These are phyloP conservation scores for Lactarius hatsudake DNA, from an alignment of 768 basidiomycete genomes.

Conservation along the genomic window DNA sequence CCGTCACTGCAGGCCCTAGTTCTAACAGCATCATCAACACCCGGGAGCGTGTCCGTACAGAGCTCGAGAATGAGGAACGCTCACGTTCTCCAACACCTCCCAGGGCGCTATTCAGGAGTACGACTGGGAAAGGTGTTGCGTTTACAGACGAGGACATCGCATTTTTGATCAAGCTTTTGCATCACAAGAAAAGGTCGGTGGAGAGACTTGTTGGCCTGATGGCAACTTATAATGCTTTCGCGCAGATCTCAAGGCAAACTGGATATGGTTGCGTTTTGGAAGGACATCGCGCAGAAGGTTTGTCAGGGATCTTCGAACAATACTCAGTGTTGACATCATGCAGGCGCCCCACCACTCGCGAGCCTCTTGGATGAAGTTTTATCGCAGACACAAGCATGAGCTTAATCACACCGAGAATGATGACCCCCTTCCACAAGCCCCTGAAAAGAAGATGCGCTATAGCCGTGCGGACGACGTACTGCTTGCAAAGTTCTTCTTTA, in stretches of 20 bases:
- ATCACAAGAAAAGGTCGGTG: constrained; percentile 62
- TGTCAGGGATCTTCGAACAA: constrained; percentile 21
- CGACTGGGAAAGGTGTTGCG: constrained; percentile 86
- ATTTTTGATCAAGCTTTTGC: constrained; percentile 74
- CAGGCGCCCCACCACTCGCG: constrained; percentile 88
- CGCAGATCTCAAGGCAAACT: constrained; percentile 54
- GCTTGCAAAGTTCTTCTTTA: constrained; percentile 70
- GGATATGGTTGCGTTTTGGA: constrained; percentile 79
- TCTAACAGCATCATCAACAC: constrained; percentile 42
- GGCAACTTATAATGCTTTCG: constrained; percentile 21
- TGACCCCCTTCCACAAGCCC: constrained; percentile 68
- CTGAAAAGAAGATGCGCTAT: constrained; percentile 88
- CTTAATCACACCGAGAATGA: constrained; percentile 62
- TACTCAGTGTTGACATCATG: background rate
- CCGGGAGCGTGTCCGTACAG: constrained; percentile 40
- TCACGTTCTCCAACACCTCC: constrained; percentile 80
- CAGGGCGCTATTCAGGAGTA: constrained; percentile 73
- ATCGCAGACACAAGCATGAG: constrained; percentile 85
- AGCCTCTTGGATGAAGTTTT: constrained; percentile 94
- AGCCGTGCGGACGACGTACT: constrained; percentile 75
- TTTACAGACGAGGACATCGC: constrained; percentile 82
- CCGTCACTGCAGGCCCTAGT: constrained; percentile 38
- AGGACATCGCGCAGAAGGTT: constrained; percentile 69
- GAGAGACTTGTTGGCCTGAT: background rate
- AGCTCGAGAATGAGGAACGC: constrained; percentile 39